Base-by-base conservation (phyloP, 1,139 yeast genomes). In the Starmera stellimalicola region DNA sequence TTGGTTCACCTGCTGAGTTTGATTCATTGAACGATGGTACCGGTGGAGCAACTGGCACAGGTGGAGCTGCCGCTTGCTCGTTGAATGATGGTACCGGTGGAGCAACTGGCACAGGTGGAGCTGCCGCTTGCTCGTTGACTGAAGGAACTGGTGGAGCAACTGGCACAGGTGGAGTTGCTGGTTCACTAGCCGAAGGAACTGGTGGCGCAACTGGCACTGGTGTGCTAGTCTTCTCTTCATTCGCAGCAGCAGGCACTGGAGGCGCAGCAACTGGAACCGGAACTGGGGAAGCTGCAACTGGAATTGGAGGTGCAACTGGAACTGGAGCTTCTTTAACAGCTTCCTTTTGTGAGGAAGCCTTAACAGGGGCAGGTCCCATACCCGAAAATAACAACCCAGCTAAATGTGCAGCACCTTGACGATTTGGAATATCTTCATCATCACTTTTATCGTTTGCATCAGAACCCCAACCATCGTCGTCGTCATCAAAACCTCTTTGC, bases 351-450 rank as follows among this genome's bases (percentile, higher is more conserved):
- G 16, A 10, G 9, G 30, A 10, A 1, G 42, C 22, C 37, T 38
- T 47, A 6, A 36, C 33, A 18, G 51, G 48, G 4, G 39, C 35
- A 16, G 51, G 47, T 5, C 51, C 51, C 53, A 49, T 49, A 28
- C 51, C 51, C 2, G 51, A 45, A 33, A 49, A 49, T 29, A 49
- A 35, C 23, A 48, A 26, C 2, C 53, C 52, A 24, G 53, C 53
- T 25, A 49, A 33, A 32, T 47, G 51, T 23, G 52, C 51, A 33
- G 53, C 52, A 34, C 52, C 52, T 38, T 48, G 51, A 27, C 51
- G 48, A 27, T 40, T 45, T 35, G 51, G 50, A 14, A 41, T 17
- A 10, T 40, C 44, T 4, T 38, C 43, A 11, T 49, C 53, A 19
- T 47, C 50, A 15, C 45, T 50, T 25, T 40, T 38, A 11, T 38